Evolutionary conservation across 305 asterid genomes (phyloP).

Genomic region (Fraxinus paxiana): DNA sequence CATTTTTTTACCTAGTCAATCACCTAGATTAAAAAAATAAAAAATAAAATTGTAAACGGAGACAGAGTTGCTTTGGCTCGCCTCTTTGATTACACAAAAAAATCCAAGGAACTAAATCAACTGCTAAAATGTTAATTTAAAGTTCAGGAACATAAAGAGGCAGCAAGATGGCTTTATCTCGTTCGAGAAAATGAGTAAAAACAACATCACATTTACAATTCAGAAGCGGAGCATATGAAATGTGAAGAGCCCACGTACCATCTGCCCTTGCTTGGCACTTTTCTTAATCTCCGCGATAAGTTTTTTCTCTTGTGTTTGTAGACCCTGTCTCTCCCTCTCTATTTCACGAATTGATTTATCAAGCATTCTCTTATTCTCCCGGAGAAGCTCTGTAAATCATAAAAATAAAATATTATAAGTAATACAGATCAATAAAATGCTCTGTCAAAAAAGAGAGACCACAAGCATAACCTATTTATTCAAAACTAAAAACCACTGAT

Average conservation of each 20-base stretch:
- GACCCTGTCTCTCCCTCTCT: conserved; percentile 92
- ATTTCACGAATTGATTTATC: conserved; percentile 93
- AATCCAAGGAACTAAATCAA: neutral
- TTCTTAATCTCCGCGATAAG: conserved; percentile 88
- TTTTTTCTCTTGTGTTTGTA: conserved; percentile 92
- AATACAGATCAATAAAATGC: conserved; percentile 10
- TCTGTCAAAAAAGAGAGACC: neutral
- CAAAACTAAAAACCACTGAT: neutral
- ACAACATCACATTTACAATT: neutral
- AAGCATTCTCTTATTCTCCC: conserved; percentile 96
- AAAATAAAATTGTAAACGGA: neutral
- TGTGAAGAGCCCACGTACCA: conserved; percentile 43
- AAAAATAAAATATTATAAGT: neutral
- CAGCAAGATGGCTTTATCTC: neutral
- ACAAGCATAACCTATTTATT: neutral
- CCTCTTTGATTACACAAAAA: neutral
- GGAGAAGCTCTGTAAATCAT: conserved; percentile 64
- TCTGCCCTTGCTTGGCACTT: conserved; percentile 97
- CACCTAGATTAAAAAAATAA: neutral
- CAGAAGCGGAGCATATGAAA: conserved; percentile 7
- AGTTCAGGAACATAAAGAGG: neutral
- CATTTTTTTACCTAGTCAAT: neutral
- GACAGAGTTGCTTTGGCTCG: neutral
- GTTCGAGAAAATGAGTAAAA: neutral
- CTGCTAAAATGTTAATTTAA: neutral